phyloP scores from a whole-genome alignment of 176 grass and related monocot genomes.

The Phoenix roebelenii region DNA sequence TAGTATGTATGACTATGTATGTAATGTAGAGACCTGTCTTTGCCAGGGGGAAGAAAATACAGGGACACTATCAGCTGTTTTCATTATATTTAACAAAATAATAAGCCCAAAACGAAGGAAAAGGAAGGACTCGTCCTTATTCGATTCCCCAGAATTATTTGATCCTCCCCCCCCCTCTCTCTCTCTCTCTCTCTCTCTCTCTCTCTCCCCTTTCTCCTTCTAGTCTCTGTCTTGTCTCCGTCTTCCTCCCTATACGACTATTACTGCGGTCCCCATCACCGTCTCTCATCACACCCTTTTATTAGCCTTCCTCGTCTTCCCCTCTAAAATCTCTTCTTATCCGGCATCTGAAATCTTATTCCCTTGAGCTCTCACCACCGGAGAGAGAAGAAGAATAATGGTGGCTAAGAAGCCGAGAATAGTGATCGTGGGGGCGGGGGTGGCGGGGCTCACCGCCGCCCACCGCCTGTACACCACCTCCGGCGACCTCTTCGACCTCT shows the following conservation, averaged over 20 bases:
- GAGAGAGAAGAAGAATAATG: constrained; percentile 12
- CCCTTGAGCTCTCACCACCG: background rate
- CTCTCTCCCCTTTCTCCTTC: background rate
- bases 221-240: too few species aligned
- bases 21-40: too few species aligned
- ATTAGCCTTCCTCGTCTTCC: too few species aligned
- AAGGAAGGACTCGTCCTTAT: constrained; percentile 3
- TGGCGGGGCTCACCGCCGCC: constrained; percentile 73
- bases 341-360: too few species aligned
- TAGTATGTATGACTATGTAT: too few species aligned
- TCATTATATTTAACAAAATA: too few species aligned
- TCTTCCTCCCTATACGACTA: too few species aligned
- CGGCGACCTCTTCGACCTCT: constrained; percentile 50
- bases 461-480: constrained; percentile 34
- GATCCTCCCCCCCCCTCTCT: background rate
- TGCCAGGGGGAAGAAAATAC: too few species aligned
- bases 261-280: too few species aligned
- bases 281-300: too few species aligned
- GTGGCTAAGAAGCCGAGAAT: constrained; percentile 48
- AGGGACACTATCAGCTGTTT: too few species aligned
- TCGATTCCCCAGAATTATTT: background rate
- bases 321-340: too few species aligned
- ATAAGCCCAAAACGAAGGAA: background rate
- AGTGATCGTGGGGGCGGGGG: constrained; percentile 61
- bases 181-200: background rate